Evolutionary conservation across 2,329 filamentous ascomycete genomes (phyloP).

Genomic region (Trichoderma koningii): DNA sequence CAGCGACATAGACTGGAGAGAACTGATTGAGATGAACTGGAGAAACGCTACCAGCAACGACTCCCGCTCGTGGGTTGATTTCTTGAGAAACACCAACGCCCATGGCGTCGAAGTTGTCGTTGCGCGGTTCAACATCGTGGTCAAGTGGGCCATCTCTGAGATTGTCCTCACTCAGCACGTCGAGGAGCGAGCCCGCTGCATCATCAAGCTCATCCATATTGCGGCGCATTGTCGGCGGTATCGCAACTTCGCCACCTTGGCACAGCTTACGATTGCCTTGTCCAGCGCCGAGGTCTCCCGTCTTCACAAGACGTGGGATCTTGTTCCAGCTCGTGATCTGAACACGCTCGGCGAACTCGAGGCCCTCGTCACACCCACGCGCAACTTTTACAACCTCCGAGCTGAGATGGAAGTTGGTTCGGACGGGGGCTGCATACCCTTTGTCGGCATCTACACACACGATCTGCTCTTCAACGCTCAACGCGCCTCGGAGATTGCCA

Average conservation of each 20-base stretch:
- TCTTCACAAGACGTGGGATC: constrained; percentile 68
- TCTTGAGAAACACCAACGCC: constrained; percentile 70
- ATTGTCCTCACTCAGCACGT: constrained; percentile 71
- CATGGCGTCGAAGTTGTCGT: constrained; percentile 81
- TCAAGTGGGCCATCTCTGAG: constrained; percentile 83
- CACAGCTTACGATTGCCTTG: constrained; percentile 76
- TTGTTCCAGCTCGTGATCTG: constrained; percentile 66
- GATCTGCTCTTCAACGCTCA: constrained; percentile 82
- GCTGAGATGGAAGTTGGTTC: constrained; percentile 74
- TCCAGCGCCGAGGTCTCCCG: constrained; percentile 72
- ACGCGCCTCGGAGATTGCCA: constrained; percentile 72
- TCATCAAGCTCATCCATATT: constrained; percentile 82
- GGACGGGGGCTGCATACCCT: constrained; percentile 76
- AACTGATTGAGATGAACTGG: constrained; percentile 81
- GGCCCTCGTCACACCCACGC: constrained; percentile 70
- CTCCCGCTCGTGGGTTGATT: constrained; percentile 78
- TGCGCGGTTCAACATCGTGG: constrained; percentile 83
- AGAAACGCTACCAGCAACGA: constrained; percentile 67
- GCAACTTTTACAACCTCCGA: constrained; percentile 76
- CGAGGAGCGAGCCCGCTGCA: constrained; percentile 72
- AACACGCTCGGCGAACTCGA: constrained; percentile 70
- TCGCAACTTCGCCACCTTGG: constrained; percentile 82
- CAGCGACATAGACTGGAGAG: constrained; percentile 86
- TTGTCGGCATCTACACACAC: constrained; percentile 81
- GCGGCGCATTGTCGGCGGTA: constrained; percentile 73